Evolutionary conservation across 2,329 filamentous ascomycete genomes (phyloP), one percentile per base, ranked within the genome.

Genomic region (Fusarium nurragi): DNA sequence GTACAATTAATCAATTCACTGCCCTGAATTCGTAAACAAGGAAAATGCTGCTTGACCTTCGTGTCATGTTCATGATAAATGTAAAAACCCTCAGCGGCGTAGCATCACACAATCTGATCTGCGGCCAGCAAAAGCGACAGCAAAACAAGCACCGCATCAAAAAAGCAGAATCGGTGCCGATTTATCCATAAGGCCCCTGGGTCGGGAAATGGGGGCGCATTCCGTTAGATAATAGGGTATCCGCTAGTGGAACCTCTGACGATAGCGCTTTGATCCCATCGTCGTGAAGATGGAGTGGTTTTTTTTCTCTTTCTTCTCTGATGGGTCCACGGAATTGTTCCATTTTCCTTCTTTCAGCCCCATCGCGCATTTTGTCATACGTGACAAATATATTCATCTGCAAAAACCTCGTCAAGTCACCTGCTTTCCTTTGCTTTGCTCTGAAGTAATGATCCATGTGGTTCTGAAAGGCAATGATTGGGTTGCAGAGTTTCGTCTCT

Each of bases 221-320:
- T 71, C 69, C 69, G 69, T 71, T 71, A 70, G 67, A 71, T 71
- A 69, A 71, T 71, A 66, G 60, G 57, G 62, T 66, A 51, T 64
- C 52, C 57, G 57, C 52, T 48, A 51, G 63, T 66, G 62, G 63
- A 46, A 55, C 63, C 46, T 53, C 55, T 56, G 57, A 53, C 61
- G 46, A 52, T 61, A 32, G 36, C 39, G 62, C 62, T 63, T 63
- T 65, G 62, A 65, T 65, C 50, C 50, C 40, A 53, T 46, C 46
- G 37, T 32, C 26, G 26, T 44, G 19, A 18, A 28, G 32, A 26
- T 48, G 19, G 25, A 36, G 26, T 13, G 14, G 39, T 52, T 23
- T 36, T 43, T 38, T 30, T 36, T 12, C 18, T 5, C 6, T 9
- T 13, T 21, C 16, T 30, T 41, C 23, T 18, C 32, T 40, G 28